Evolutionary conservation across 1,284 basidiomycete species (phyloP), one percentile per base, ranked within the genome.

Genomic region (Austroboletus rostrupii): DNA sequence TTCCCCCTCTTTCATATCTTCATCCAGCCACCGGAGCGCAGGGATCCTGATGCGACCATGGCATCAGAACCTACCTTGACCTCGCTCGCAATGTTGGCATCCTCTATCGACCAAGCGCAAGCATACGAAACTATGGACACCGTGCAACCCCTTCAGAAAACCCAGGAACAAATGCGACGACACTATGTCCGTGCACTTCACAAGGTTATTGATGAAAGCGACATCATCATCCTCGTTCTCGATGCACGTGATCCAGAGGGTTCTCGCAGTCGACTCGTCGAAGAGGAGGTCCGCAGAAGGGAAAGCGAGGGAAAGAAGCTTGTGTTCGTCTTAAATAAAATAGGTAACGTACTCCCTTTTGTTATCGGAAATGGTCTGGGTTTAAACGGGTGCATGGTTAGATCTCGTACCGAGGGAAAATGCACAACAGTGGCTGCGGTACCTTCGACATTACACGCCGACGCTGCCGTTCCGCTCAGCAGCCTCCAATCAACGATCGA

Each of bases 401-500:
- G 93, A 97, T 67, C 79, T 99, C 5, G 87, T 99, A 3, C 93
- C 96, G 3, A 79, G 84, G 45, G 80, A 85, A 16, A 97, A 97
- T 61, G 90, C 95, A 5, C 87, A 95, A 64, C 79, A 80, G 36
- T 99, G 96, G 96, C 76, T 98, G 20, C 84, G 84, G 53, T 83
- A 96, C 66, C 80, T 99, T 6, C 85, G 94, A 13, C 90, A 97
- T 66, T 85, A 88, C 16, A 94, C 93, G 6, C 94, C 96, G 0
- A 95, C 93, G 0, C 79, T 99, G 47, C 92, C 97, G 0, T 98
- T 98, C 77, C 88, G 92, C 56, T 93, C 92, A 0, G 90, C 89
- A 0, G 85, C 90, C 1, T 84, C 90, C 38, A 70, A 74, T 46
- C 94, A 96, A 66, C 83, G 93, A 32, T 78, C 80, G 12, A 87